Conservation (phyloP, 2,329 filamentous ascomycete genomes). For the Pezicula carpinea region DNA sequence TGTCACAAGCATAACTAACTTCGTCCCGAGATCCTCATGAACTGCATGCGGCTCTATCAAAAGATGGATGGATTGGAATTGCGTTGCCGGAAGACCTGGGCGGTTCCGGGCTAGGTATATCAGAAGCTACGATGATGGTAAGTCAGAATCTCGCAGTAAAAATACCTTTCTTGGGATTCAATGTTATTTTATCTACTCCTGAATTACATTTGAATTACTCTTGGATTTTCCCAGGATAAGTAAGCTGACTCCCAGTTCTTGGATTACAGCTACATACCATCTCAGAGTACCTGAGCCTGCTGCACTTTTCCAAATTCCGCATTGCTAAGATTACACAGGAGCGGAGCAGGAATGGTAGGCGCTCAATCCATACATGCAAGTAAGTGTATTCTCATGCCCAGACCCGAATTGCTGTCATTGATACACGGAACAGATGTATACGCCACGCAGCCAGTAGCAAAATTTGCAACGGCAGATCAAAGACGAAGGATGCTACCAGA, state of each 20-base stretch:
- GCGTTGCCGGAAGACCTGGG: constrained; percentile 71
- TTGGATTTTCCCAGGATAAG: no score
- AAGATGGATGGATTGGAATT: constrained; percentile 77
- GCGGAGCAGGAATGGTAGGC: constrained; percentile 73
- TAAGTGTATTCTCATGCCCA: constrained; percentile 7
- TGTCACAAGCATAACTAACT: no score
- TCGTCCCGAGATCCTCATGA: constrained; percentile 54
- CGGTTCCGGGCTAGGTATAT: constrained; percentile 71
- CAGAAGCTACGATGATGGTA: constrained; percentile 84
- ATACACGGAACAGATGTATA: constrained; percentile 48
- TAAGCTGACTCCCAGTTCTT: no score
- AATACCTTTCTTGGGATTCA: no score
- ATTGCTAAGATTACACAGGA: constrained; percentile 18
- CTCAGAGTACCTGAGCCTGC: constrained; percentile 46
- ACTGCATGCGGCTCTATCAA: constrained; percentile 69
- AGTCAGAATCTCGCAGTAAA: constrained; percentile 67
- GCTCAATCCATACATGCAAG: constrained; percentile 58
- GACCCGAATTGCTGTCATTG: not conserved
- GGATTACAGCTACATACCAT: constrained; percentile 82
- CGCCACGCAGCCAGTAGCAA: constrained; percentile 69
- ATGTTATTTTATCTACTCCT: no score
- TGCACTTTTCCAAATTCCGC: no score
- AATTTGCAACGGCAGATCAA: constrained; percentile 65
- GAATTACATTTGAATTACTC: no score
- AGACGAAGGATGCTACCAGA: constrained; percentile 59